Conservation (phyloP, 2,329 filamentous ascomycete genomes). For the Byssoonygena ceratinophila region DNA sequence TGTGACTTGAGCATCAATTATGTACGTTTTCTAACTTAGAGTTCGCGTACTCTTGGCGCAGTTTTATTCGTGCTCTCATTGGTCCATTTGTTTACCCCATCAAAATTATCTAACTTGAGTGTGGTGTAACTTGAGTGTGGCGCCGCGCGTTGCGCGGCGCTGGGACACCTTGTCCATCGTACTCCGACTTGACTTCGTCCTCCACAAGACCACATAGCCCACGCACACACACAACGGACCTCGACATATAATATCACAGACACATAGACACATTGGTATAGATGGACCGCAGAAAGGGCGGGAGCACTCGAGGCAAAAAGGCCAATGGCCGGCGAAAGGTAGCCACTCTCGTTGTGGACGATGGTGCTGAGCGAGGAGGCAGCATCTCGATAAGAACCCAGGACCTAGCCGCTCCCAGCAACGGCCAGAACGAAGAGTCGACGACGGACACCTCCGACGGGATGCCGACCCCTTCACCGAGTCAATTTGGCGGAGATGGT, state of each 20-base stretch:
- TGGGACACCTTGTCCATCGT: no score
- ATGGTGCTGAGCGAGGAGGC: constrained; percentile 19
- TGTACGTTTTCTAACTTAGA: no score
- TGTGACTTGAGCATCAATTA: no score
- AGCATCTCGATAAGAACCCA: constrained; percentile 16
- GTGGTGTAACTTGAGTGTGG: no score
- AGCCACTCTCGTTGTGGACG: constrained; percentile 23
- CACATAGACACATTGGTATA: not conserved
- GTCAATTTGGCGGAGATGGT: constrained; percentile 17
- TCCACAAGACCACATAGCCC: not conserved
- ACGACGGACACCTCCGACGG: constrained; percentile 24
- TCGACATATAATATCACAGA: not conserved
- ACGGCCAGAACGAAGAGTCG: constrained; percentile 18
- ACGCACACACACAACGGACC: constrained; percentile 4
- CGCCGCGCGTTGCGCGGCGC: no score
- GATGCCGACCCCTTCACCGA: constrained; percentile 24
- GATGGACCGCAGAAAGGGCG: constrained; percentile 22
- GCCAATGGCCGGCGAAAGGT: constrained; percentile 23
- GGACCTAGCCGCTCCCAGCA: not conserved
- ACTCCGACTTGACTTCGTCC: no score
- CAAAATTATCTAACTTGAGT: no score
- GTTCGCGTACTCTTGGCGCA: no score
- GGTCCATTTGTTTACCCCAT: no score
- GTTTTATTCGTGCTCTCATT: no score
- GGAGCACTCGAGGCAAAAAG: constrained; percentile 23